These are phyloP conservation scores for Candida golubevii DNA, from an alignment of 805 yeast species.

Conservation along the genomic window DNA sequence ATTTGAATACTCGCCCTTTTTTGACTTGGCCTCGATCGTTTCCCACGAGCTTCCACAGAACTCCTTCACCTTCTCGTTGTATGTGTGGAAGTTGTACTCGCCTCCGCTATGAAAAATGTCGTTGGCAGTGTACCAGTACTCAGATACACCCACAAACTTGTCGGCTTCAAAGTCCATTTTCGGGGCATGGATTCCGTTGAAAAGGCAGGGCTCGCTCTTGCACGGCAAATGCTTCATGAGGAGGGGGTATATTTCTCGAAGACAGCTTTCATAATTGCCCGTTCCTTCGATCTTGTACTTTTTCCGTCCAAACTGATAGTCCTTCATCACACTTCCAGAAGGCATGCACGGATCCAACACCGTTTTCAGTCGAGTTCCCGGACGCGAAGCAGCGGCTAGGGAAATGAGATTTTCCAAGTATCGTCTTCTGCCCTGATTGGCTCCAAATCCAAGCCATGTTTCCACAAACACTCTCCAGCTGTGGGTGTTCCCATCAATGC, in stretches of 20 bases:
- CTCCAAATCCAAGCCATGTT: slow-evolving; percentile 98
- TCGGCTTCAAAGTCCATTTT: slow-evolving; percentile 72
- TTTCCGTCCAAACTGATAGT: slow-evolving; percentile 45
- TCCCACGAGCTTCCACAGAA: slow-evolving; percentile 81
- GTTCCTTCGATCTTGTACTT: slow-evolving; percentile 59
- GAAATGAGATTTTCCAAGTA: slow-evolving; percentile 55
- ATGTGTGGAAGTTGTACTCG: slow-evolving; percentile 69
- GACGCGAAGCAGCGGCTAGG: slow-evolving; percentile 16
- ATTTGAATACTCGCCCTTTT: slow-evolving; percentile 54
- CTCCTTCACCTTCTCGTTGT: slow-evolving; percentile 59
- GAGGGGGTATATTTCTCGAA: slow-evolving; percentile 68
- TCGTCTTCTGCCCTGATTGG: slow-evolving; percentile 83
- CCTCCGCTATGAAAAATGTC: slow-evolving; percentile 90
- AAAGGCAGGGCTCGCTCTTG: slow-evolving; percentile 81
- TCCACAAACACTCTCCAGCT: slow-evolving; percentile 87
- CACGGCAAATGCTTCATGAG: slow-evolving; percentile 79
- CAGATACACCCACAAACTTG: slow-evolving; percentile 89
- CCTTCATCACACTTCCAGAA: slow-evolving; percentile 43
- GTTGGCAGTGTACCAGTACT: slow-evolving; percentile 95
- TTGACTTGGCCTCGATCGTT: slow-evolving; percentile 42
- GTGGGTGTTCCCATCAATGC: slow-evolving; percentile 64
- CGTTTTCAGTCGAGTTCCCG: slow-evolving; percentile 5
- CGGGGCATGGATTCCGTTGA: slow-evolving; percentile 95
- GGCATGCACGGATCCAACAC: slow-evolving; percentile 80
- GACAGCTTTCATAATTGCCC: slow-evolving; percentile 76